Conservation (phyloP, 768 basidiomycete species). For the Trichaptum fuscoviolaceum region DNA sequence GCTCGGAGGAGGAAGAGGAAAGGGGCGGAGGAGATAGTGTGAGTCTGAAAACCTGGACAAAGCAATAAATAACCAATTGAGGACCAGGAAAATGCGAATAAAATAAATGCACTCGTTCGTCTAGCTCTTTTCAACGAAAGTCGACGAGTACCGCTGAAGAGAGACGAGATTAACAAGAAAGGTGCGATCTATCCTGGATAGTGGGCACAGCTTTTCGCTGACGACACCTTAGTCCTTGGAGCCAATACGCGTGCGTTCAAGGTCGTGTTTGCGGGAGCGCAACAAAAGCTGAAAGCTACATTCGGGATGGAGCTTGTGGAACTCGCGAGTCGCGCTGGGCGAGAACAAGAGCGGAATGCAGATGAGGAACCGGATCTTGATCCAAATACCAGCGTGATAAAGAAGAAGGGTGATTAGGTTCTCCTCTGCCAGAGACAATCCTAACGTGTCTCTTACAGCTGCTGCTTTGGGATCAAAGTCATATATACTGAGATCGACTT, state of each 20-base stretch:
- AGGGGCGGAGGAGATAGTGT: slow-evolving; percentile 20
- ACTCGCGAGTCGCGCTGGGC: slow-evolving; percentile 59
- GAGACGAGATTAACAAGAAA: slow-evolving; percentile 88
- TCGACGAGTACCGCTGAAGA: slow-evolving; percentile 54
- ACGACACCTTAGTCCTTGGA: slow-evolving; percentile 37
- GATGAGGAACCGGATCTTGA: slow-evolving; percentile 41
- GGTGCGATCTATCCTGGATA: slow-evolving; percentile 34
- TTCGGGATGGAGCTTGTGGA: slow-evolving; percentile 87
- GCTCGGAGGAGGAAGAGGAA: slow-evolving; percentile 28
- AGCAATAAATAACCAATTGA: background rate
- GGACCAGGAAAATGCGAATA: slow-evolving; percentile 54
- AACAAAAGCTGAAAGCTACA: slow-evolving; percentile 52
- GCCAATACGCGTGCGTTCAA: slow-evolving; percentile 54
- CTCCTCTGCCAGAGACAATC: slow-evolving; percentile 1
- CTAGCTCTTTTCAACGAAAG: slow-evolving; percentile 81
- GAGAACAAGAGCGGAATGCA: slow-evolving; percentile 35
- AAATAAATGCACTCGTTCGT: slow-evolving; percentile 69
- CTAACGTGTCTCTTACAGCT: slow-evolving; percentile 29
- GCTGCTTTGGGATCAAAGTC: slow-evolving; percentile 61
- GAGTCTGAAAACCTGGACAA: slow-evolving; percentile 9
- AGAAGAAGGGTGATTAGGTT: slow-evolving; percentile 54
- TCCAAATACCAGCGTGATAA: slow-evolving; percentile 48
- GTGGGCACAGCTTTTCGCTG: background rate
- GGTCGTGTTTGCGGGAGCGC: slow-evolving; percentile 57
- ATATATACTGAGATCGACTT: slow-evolving; percentile 76